Conservation (phyloP, 2,329 filamentous ascomycete species). For the Fusarium dimerum region DNA sequence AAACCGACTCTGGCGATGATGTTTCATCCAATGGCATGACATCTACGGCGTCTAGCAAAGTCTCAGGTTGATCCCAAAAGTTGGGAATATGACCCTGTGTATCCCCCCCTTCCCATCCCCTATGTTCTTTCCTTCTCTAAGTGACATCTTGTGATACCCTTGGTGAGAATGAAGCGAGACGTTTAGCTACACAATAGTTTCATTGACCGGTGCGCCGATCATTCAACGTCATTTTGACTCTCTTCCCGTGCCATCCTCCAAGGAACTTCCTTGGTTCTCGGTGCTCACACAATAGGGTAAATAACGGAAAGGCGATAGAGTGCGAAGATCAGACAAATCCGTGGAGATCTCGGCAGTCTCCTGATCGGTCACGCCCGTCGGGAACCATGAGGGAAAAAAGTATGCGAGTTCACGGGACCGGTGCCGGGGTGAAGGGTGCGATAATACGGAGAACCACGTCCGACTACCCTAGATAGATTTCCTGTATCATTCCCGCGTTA, state of each 20-base stretch:
- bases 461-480: conserved; percentile 18
- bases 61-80: background rate
- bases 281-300: too few relatives aligned
- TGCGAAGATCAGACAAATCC: too few relatives aligned
- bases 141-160: conserved; percentile 2
- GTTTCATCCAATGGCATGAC: conserved; percentile 18
- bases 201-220: conserved; percentile 14
- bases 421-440: conserved; percentile 2
- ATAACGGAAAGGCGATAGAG: too few relatives aligned
- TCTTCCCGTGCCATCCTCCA: conserved; percentile 8
- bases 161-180: background rate
- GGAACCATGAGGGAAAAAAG: conserved; percentile 1
- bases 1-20: conserved; percentile 6
- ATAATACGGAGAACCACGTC: conserved; percentile 16
- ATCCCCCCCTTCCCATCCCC: too few relatives aligned
- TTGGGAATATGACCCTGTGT: background rate
- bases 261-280: background rate
- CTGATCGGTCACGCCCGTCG: conserved; percentile 20
- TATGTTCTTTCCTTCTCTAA: background rate
- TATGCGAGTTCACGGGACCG: conserved; percentile 7
- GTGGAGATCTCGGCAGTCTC: conserved; percentile 14
- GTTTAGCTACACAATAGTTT: conserved; percentile 1
- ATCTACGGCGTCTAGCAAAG: conserved; percentile 21
- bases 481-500: background rate
- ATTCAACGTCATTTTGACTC: conserved; percentile 25